These are phyloP conservation scores for Collybia sp. DNA, from an alignment of 768 basidiomycete species.

Conservation along the genomic window DNA sequence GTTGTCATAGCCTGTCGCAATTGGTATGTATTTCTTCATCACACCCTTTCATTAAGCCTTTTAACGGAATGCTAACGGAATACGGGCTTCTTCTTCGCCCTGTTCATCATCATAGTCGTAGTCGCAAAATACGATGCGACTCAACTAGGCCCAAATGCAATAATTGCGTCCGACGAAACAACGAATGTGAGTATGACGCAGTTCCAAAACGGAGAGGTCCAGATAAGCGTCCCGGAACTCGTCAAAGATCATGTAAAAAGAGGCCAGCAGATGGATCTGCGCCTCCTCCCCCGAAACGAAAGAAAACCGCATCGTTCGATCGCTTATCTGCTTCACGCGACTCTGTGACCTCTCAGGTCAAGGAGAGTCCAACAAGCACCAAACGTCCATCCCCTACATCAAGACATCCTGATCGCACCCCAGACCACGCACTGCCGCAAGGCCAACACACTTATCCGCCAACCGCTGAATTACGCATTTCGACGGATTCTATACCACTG, in stretches of 20 bases:
- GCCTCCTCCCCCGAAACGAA: slow-evolving; percentile 50
- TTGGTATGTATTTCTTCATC: slow-evolving; percentile 51
- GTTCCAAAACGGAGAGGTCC: slow-evolving; percentile 81
- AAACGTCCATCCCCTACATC: slow-evolving; percentile 18
- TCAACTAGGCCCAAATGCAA: slow-evolving; percentile 77
- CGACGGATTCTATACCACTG: slow-evolving; percentile 17
- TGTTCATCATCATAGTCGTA: slow-evolving; percentile 50
- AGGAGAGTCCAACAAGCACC: slow-evolving; percentile 31
- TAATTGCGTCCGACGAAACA: slow-evolving; percentile 76
- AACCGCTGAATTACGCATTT: slow-evolving; percentile 23
- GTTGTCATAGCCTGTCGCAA: slow-evolving; percentile 83
- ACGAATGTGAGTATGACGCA: slow-evolving; percentile 75
- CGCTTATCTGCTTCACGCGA: slow-evolving; percentile 28
- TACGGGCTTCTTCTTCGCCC: slow-evolving; percentile 21
- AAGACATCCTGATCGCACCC: slow-evolving; percentile 18
- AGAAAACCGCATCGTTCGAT: slow-evolving; percentile 27
- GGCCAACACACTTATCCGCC: slow-evolving; percentile 8
- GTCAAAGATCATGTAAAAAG: slow-evolving; percentile 84
- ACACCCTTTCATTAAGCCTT: slow-evolving; percentile 34
- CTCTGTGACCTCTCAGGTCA: slow-evolving; percentile 25
- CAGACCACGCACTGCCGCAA: slow-evolving; percentile 10
- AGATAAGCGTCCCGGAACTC: slow-evolving; percentile 81
- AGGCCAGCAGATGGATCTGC: slow-evolving; percentile 51
- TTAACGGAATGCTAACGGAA: slow-evolving; percentile 30
- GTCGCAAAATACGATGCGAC: slow-evolving; percentile 84